These are phyloP conservation scores for Chrysosporium queenslandicum DNA, from an alignment of 2,329 filamentous ascomycete genomes.

Conservation along the genomic window DNA sequence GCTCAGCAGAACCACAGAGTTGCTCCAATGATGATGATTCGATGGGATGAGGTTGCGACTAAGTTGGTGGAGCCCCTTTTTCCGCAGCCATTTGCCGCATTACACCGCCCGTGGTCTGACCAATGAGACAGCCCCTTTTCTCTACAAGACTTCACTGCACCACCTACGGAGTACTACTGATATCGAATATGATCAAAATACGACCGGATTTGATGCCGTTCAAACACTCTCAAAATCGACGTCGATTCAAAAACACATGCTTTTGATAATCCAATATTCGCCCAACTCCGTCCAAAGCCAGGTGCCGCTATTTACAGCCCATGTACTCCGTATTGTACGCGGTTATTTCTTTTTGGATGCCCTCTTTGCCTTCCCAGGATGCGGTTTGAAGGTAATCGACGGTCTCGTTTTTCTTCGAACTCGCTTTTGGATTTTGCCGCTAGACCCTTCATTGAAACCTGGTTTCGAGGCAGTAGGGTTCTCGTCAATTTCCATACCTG, in stretches of 20 bases:
- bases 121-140: too few relatives aligned
- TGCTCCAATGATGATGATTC: too few relatives aligned
- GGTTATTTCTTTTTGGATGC: slow-evolving; percentile 26
- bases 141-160: too few relatives aligned
- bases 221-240: neutral
- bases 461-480: slow-evolving; percentile 19
- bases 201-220: neutral
- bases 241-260: neutral
- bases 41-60: neutral
- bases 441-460: slow-evolving; percentile 19
- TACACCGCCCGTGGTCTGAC: neutral
- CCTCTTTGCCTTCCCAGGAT: slow-evolving; percentile 26
- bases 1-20: too few relatives aligned
- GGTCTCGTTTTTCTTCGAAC: slow-evolving; percentile 29
- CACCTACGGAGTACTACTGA: too few relatives aligned
- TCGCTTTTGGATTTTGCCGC: slow-evolving; percentile 32
- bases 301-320: neutral
- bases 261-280: neutral
- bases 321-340: neutral
- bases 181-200: too few relatives aligned
- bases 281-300: neutral
- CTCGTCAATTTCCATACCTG: slow-evolving; percentile 37
- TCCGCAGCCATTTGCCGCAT: neutral
- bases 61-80: neutral
- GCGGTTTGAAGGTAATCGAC: slow-evolving; percentile 33